Conservation (phyloP, 768 basidiomycete species). For the Gymnopilus junonius region DNA sequence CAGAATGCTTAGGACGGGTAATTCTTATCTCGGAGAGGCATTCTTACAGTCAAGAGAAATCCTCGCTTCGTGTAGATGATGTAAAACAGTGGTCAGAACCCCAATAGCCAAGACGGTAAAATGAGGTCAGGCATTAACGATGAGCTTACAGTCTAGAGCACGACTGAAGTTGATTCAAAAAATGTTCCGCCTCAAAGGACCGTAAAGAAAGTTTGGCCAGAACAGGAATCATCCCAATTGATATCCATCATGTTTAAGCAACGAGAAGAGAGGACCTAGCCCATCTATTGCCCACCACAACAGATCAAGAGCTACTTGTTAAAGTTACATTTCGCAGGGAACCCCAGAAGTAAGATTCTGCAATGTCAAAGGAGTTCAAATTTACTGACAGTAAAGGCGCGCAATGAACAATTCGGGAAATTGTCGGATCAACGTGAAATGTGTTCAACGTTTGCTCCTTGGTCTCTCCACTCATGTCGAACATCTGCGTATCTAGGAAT, state of each 20-base stretch:
- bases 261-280: background rate
- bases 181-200: background rate
- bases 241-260: background rate
- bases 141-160: background rate
- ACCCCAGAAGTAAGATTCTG: background rate
- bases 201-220: background rate
- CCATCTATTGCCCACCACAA: background rate
- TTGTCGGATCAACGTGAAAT: too few species aligned
- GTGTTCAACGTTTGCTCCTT: too few species aligned
- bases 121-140: background rate
- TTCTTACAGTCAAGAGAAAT: background rate
- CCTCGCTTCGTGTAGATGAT: background rate
- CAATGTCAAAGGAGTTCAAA: too few species aligned
- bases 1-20: too few species aligned
- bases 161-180: background rate
- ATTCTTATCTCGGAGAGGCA: background rate
- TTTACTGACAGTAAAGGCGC: too few species aligned
- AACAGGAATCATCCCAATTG: background rate
- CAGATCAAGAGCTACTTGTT: background rate
- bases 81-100: background rate
- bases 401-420: too few species aligned
- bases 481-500: too few species aligned
- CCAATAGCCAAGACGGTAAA: background rate
- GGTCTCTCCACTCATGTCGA: too few species aligned
- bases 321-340: background rate